Evolutionary conservation across 2,329 filamentous ascomycete genomes (phyloP), one percentile per base, ranked within the genome.

Genomic region (Rhytidhysteron rufulum): DNA sequence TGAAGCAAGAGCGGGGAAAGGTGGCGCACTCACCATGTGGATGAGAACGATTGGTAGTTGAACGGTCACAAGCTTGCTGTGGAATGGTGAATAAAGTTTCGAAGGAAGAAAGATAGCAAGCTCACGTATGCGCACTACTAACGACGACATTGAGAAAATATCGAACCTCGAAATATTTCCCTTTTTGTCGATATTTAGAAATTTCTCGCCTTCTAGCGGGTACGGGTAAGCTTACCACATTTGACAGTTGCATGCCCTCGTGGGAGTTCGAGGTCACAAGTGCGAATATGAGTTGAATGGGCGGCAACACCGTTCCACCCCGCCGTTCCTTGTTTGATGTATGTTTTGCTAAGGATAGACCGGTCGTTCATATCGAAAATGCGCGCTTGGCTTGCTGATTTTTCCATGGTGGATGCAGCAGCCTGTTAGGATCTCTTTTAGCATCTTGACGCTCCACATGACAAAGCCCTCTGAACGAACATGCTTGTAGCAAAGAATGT

Each of bases 21-120:
- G 13, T 4, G 17, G 18, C 6, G 21, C 19, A 3, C 51, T 37
- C 37, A 69, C 68, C 67, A 78, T 77, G 48, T 77, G 75, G 29
- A 79, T 74, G 37, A 79, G 65, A 3, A 75, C 74, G 39, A 79
- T 73, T 4, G 75, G 75, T 31, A 78, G 55, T 45, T 78, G 75
- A 5, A 79, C 69, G 7, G 69, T 69, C 16, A 78, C 66, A n/a
- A 70, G 52, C 52, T 73, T 77, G 41, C 67, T 70, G 36, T 63
- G 54, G 31, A 15, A 33, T 34, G 18, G 36, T 37, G 18, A 9
- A 21, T 25, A 18, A 35, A 6, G 15, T 5, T 18, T 31, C 19
- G 15, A n/a, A 25, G 10, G 13, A 24, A 19, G 21, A 22, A 16
- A 8, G n/a, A 35, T 16, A 22, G 16, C 9, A 4, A 29, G 57